phyloP scores from a whole-genome alignment of 192 early-diverging fungal species.

The Linderina pennispora region DNA sequence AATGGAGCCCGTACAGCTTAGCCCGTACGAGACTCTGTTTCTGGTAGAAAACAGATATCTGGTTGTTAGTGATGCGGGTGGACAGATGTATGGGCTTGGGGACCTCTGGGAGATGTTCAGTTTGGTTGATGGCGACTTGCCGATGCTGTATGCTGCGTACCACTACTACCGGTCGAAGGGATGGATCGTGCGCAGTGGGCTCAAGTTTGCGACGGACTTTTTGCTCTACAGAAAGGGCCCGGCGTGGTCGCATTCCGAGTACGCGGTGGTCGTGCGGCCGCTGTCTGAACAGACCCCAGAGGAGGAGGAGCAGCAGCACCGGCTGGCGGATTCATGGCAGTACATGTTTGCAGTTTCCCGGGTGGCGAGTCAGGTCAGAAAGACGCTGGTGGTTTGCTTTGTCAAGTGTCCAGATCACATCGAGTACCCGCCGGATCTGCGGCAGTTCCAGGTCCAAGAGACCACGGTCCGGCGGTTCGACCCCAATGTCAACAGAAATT shows the following conservation, averaged over 20 bases:
- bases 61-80: constrained; percentile 25
- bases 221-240: constrained; percentile 40
- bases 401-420: constrained; percentile 7
- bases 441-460: constrained; percentile 20
- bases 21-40: constrained; percentile 69
- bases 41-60: constrained; percentile 56
- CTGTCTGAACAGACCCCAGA: background rate
- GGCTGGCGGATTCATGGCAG: constrained; percentile 21
- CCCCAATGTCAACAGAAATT: constrained; percentile 21
- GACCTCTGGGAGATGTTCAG: constrained; percentile 16
- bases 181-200: constrained; percentile 77
- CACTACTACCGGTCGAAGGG: constrained; percentile 75
- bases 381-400: constrained; percentile 38
- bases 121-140: constrained; percentile 43
- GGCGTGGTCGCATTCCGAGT: constrained; percentile 26
- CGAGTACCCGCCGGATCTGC: constrained; percentile 10
- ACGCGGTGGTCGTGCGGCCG: constrained; percentile 20
- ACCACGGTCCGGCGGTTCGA: constrained; percentile 30
- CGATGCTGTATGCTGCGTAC: constrained; percentile 67
- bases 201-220: constrained; percentile 83
- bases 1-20: constrained; percentile 64
- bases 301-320: background rate
- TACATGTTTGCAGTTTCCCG: constrained; percentile 31
- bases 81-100: background rate
- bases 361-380: constrained; percentile 29